These are phyloP conservation scores for Arachis hypogaea DNA, from an alignment of 306 rosid genomes.

Conservation along the genomic window DNA sequence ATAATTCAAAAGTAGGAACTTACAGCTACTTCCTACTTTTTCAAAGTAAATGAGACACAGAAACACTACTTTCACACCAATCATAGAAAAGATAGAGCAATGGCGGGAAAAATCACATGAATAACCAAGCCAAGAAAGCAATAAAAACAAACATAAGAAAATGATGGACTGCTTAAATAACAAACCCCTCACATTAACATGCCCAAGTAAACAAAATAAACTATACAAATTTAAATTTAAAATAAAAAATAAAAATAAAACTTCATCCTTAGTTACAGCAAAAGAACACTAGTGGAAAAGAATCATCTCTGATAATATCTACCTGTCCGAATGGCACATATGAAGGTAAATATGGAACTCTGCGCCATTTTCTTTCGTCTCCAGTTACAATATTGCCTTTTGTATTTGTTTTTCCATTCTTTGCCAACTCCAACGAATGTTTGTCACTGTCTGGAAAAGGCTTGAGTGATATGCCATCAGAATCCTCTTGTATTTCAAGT, in stretches of 20 bases:
- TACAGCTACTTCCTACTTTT: background rate
- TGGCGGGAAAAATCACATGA: slow-evolving; percentile 1
- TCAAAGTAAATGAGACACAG: slow-evolving; percentile 21
- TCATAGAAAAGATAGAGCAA: slow-evolving; percentile 5
- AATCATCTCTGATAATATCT: slow-evolving; percentile 25
- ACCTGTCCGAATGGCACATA: slow-evolving; percentile 98
- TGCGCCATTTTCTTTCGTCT: slow-evolving; percentile 69
- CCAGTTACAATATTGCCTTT: slow-evolving; percentile 47
- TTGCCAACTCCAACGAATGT: slow-evolving; percentile 46
- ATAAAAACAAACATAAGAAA: slow-evolving; percentile 21
- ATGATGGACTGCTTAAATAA: background rate
- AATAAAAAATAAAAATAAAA: background rate
- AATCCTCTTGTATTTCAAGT: slow-evolving; percentile 91
- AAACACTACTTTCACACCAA: slow-evolving; percentile 12
- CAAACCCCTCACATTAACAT: slow-evolving; percentile 4
- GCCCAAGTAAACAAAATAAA: slow-evolving; percentile 14
- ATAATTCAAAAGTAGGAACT: slow-evolving; percentile 1
- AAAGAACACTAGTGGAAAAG: slow-evolving; percentile 18
- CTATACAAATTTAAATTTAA: background rate
- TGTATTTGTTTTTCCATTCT: slow-evolving; percentile 56
- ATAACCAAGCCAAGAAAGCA: slow-evolving; percentile 17
- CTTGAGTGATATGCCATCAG: slow-evolving; percentile 92
- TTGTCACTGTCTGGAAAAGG: slow-evolving; percentile 67
- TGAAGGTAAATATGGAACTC: slow-evolving; percentile 91
- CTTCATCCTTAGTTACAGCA: background rate